phyloP scores from a whole-genome alignment of 1,284 basidiomycete species.

The Cutaneotrichosporon curvatum region DNA sequence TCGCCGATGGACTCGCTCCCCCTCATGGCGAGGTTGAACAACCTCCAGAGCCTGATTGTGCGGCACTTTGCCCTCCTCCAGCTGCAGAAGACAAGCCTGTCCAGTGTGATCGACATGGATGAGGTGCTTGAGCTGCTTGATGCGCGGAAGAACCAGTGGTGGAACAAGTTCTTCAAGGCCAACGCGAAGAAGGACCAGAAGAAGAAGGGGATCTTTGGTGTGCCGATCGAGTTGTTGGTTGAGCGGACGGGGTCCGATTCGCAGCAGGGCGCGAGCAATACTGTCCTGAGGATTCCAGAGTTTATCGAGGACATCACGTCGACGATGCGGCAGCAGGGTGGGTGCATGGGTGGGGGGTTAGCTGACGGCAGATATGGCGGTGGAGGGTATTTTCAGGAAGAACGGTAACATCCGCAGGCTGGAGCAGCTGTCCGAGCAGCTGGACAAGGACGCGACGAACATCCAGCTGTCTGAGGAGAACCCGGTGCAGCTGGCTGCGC shows the following conservation, averaged over 20 bases:
- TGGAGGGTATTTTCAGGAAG: constrained; percentile 98
- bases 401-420: constrained; percentile 94
- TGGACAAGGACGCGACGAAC: constrained; percentile 83
- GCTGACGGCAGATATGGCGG: constrained; percentile 72
- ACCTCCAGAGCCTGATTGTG: constrained; percentile 80
- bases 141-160: constrained; percentile 85
- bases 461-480: constrained; percentile 93
- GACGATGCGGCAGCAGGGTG: constrained; percentile 98
- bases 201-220: constrained; percentile 88
- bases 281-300: constrained; percentile 80
- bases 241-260: constrained; percentile 94
- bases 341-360: constrained; percentile 37
- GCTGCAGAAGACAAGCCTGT: constrained; percentile 62
- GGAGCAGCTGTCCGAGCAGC: constrained; percentile 81
- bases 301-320: constrained; percentile 97
- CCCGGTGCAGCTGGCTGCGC: constrained; percentile 90
- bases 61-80: constrained; percentile 84
- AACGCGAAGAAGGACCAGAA: constrained; percentile 77
- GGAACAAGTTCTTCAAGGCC: constrained; percentile 84
- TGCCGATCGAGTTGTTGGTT: constrained; percentile 89
- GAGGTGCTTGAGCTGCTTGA: constrained; percentile 92
- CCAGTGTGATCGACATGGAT: constrained; percentile 78
- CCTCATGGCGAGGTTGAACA: constrained; percentile 74
- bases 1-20: constrained; percentile 55
- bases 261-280: constrained; percentile 70